Base-by-base conservation (phyloP, 116 monocot genomes). In the Zostera marina region DNA sequence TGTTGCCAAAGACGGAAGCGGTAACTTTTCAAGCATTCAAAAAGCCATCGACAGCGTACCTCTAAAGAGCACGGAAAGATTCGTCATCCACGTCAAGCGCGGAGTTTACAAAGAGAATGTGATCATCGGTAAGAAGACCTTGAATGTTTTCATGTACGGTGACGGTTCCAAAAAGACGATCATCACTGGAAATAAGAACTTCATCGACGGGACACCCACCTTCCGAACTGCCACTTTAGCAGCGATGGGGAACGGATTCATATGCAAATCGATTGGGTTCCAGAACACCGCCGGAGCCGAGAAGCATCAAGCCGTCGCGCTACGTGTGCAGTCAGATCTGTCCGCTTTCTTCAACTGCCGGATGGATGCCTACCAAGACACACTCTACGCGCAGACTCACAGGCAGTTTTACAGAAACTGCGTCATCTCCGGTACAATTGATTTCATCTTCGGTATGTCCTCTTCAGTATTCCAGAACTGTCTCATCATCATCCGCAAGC, bases 381-480 rank as follows among this genome's bases (percentile, higher is more conserved):
- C 84, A 8, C 68, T 84, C 9, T 84, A 79, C 70, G 68, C 54
- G 51, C 84, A 84, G 56, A 65, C 70, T 39, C 58, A 70, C 44
- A 66, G 84, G 2, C 79, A 79, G 44, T 84, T 84, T 71, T 79
- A 76, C 76, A 76, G 84, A 48, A 76, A 79, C 76, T 84, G 84
- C 77, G 77, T 75, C 23, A 24, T 91, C 62, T 77, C 85, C 38
- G 91, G 91, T 20, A 91, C 91, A 61, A 58, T 91, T 52, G 91
- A 91, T 76, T 91, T 86, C 79, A 91, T 91, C 73, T 91, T 91
- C 71, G 91, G 91, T 42, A 70, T 71, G 75, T 62, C 77, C 0
- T 53, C 71, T 3, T 54, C 41, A 46, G 22, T 94, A 49, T 11
- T 94, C 41, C 93, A 94, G 70, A 94, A 84, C 75, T 75, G 77